Evolutionary conservation across 305 asterid genomes (phyloP).

Genomic region (Lippia alba): DNA sequence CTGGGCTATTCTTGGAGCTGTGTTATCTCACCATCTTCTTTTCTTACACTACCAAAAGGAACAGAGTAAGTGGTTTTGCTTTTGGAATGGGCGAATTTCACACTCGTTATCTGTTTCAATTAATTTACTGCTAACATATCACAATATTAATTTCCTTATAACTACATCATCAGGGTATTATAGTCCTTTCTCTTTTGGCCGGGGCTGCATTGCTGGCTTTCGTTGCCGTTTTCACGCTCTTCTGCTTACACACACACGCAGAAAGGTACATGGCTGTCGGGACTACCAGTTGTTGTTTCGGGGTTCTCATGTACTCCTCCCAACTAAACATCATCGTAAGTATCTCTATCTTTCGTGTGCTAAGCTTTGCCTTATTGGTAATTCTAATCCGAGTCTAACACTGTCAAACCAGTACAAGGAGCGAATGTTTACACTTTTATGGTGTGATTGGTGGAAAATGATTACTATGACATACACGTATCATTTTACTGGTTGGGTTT

Average conservation of each 20-base stretch:
- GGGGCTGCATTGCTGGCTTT: conserved; percentile 38
- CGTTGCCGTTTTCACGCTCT: conserved; percentile 41
- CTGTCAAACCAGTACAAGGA: no score
- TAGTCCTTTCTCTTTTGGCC: conserved; percentile 23
- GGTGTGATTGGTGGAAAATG: no score
- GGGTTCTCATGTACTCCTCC: conserved; percentile 65
- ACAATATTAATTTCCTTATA: background rate
- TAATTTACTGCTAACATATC: background rate
- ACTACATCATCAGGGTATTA: conserved; percentile 40
- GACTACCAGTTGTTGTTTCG: conserved; percentile 50
- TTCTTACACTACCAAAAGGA: no score
- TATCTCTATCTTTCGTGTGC: no score
- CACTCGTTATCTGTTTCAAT: no score
- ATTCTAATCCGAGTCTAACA: no score
- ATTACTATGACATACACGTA: no score
- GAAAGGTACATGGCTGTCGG: conserved; percentile 64
- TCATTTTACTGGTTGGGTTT: no score
- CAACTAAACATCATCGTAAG: conserved; percentile 72
- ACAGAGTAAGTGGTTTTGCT: conserved; percentile 42
- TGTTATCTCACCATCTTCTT: conserved; percentile 51
- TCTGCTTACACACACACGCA: conserved; percentile 40
- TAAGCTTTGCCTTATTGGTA: no score
- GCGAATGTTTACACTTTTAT: no score
- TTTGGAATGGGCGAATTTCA: background rate
- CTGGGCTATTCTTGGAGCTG: conserved; percentile 56